Evolutionary conservation across 306 rosid species (phyloP).

Genomic region (Gleditsia sinensis): DNA sequence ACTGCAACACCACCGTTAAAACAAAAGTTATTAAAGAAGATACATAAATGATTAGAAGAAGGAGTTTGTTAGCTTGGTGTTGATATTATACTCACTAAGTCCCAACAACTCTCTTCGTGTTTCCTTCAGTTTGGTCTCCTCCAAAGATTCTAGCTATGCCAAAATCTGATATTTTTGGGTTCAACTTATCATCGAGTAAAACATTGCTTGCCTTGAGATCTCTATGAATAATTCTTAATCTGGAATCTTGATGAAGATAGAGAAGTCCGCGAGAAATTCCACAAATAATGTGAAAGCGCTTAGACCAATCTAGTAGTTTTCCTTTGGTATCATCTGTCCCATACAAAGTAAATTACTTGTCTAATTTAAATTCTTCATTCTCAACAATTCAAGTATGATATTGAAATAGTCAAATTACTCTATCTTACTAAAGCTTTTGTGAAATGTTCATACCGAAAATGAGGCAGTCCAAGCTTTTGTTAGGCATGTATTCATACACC

Average conservation of each 20-base stretch:
- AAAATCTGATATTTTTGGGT: constrained; percentile 57
- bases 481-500: constrained; percentile 39
- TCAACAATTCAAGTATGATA: not conserved
- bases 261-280: constrained; percentile 54
- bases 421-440: not conserved
- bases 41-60: not conserved
- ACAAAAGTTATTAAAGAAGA: not conserved
- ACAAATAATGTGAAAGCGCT: constrained; percentile 45
- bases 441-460: constrained; percentile 40
- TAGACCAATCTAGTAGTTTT: constrained; percentile 40
- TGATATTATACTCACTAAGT: constrained; percentile 46
- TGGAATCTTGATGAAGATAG: constrained; percentile 56
- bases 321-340: constrained; percentile 39
- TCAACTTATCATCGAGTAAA: constrained; percentile 45
- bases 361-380: not conserved
- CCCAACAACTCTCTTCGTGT: constrained; percentile 51
- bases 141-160: constrained; percentile 51
- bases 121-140: constrained; percentile 51
- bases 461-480: constrained; percentile 36
- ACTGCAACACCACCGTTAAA: not conserved
- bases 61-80: not conserved
- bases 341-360: not conserved
- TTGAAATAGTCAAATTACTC: not conserved
- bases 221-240: constrained; percentile 48
- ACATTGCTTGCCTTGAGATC: constrained; percentile 54